A percentile compares a stretch with the other conserved stretches of the same genome.
Conservation (phyloP, 352 stramenopile species). For the Globisporangium nunn region DNA sequence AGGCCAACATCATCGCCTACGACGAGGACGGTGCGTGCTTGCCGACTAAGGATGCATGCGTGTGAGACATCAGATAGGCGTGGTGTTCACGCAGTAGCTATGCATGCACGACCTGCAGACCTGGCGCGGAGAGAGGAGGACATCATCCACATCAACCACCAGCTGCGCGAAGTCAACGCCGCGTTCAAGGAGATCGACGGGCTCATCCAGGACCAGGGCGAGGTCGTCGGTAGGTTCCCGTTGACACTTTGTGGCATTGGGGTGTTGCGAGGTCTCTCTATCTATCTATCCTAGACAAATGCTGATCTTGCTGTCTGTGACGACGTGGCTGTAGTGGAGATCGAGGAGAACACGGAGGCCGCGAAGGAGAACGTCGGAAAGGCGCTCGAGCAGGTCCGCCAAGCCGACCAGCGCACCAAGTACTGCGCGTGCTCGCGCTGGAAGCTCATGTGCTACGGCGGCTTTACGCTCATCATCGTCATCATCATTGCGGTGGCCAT, state of each 20-base stretch:
- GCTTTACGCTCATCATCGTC: conserved; percentile 44
- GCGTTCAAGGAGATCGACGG: conserved; percentile 82
- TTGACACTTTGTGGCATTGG: conserved; percentile 3
- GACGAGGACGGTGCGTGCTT: conserved; percentile 68
- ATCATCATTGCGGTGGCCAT: conserved; percentile 53
- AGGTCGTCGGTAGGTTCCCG: conserved; percentile 34
- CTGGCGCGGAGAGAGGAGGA: conserved; percentile 74
- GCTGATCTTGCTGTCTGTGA: neutral
- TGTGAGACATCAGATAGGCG: too few species aligned
- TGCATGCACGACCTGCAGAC: conserved; percentile 25
- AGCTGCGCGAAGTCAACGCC: conserved; percentile 79
- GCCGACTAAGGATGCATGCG: neutral
- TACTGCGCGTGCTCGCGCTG: conserved; percentile 63
- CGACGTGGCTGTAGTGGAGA: conserved; percentile 41
- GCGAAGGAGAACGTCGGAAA: conserved; percentile 72
- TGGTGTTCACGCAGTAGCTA: neutral
- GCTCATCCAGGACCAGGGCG: conserved; percentile 77
- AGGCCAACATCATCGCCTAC: conserved; percentile 79
- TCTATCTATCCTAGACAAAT: neutral
- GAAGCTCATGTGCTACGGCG: conserved; percentile 65
- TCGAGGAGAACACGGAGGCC: conserved; percentile 72
- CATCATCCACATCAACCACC: conserved; percentile 86
- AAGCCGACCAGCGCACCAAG: conserved; percentile 58
- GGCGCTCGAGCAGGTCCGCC: conserved; percentile 59
- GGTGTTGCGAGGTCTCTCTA: neutral